These are phyloP conservation scores for Solanum aculeatissimum DNA, from an alignment of 305 asterid genomes.

Conservation along the genomic window DNA sequence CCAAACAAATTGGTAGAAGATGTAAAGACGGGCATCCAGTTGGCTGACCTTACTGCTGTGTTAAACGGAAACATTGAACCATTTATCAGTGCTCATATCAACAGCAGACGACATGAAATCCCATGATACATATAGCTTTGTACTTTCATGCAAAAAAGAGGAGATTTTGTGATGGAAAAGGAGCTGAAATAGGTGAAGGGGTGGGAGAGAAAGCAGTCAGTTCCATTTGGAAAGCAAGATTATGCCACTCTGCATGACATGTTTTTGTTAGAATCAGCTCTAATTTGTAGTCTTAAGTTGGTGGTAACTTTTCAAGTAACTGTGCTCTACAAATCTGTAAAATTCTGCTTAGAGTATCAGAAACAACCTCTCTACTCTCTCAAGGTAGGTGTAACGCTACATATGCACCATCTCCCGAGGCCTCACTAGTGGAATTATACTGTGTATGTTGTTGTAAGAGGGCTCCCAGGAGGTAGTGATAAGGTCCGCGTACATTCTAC, in stretches of 20 bases:
- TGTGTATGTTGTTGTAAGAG: neutral
- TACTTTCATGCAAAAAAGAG: constrained; percentile 1
- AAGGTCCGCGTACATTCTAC: too few relatives aligned
- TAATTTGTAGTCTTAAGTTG: neutral
- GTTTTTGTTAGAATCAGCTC: neutral
- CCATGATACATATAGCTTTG: neutral
- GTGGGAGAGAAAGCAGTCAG: neutral
- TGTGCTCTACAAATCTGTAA: neutral
- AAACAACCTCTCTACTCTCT: neutral
- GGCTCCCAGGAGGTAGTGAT: too few relatives aligned
- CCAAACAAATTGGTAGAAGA: constrained; percentile 52
- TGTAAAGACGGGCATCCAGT: constrained; percentile 44
- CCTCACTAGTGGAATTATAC: neutral
- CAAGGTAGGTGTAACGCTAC: neutral
- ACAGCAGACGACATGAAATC: constrained; percentile 24
- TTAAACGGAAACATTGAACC: constrained; percentile 62
- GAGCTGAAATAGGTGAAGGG: neutral
- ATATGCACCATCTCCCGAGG: neutral
- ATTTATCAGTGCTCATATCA: constrained; percentile 56
- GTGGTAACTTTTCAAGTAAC: neutral
- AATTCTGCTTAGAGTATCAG: neutral
- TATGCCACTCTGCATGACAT: neutral
- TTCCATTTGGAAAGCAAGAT: neutral
- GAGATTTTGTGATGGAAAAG: neutral
- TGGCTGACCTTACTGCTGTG: constrained; percentile 35